Evolutionary conservation across 805 yeast species (phyloP).

Genomic region (Pichia paraexigua): DNA sequence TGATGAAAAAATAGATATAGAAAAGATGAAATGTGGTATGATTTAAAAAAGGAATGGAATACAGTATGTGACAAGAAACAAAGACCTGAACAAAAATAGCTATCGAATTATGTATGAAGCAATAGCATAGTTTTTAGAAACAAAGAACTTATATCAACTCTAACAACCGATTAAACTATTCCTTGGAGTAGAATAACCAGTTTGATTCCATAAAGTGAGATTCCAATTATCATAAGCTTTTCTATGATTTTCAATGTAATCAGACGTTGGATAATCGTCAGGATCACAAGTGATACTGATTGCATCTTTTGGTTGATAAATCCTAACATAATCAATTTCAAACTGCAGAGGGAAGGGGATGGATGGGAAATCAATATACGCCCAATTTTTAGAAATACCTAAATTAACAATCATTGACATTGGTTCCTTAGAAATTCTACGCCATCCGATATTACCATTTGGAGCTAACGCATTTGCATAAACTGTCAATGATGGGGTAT

Average conservation of each 20-base stretch:
- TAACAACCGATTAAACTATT: slow-evolving; percentile 48
- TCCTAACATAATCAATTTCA: slow-evolving; percentile 77
- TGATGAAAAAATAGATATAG: neutral
- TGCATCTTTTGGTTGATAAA: slow-evolving; percentile 76
- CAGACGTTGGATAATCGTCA: slow-evolving; percentile 69
- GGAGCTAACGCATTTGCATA: slow-evolving; percentile 74
- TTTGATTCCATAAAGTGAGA: slow-evolving; percentile 62
- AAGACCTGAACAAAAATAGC: neutral
- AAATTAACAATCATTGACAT: slow-evolving; percentile 83
- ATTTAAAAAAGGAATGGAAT: neutral
- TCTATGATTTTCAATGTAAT: slow-evolving; percentile 66
- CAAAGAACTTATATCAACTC: neutral
- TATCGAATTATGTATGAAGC: neutral
- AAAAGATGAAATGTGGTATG: neutral
- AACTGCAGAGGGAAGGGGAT: slow-evolving; percentile 70
- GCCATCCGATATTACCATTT: slow-evolving; percentile 82
- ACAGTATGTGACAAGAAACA: neutral
- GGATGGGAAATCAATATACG: slow-evolving; percentile 84
- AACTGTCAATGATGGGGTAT: slow-evolving; percentile 65
- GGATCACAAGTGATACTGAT: slow-evolving; percentile 80
- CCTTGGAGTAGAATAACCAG: slow-evolving; percentile 67
- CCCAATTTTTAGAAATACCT: slow-evolving; percentile 91
- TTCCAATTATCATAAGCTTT: slow-evolving; percentile 65
- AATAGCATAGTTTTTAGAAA: neutral
- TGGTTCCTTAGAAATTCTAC: slow-evolving; percentile 81